These are phyloP conservation scores for Benincasa hispida DNA, from an alignment of 306 rosid genomes.

Conservation along the genomic window DNA sequence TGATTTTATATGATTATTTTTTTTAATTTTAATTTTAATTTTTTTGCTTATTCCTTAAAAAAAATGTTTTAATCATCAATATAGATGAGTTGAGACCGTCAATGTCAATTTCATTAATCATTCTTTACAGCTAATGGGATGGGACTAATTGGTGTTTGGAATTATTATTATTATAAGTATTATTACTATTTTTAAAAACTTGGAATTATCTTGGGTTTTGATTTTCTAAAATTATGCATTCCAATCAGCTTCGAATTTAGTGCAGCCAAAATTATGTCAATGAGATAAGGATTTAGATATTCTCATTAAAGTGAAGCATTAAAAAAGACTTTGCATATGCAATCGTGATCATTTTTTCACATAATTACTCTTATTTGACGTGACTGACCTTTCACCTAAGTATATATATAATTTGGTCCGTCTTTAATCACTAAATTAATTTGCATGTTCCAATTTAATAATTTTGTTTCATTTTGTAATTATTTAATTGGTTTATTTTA, in stretches of 20 bases:
- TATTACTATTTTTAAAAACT: background rate
- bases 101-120: background rate
- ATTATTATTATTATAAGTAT: background rate
- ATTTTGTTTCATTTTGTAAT: no score
- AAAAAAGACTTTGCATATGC: background rate
- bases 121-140: background rate
- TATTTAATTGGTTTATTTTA: no score
- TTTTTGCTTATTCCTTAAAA: no score
- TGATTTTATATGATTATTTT: no score
- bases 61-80: no score
- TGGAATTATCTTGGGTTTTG: background rate
- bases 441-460: no score
- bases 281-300: background rate
- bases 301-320: background rate
- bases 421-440: no score
- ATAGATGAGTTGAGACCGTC: background rate
- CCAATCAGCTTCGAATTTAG: background rate
- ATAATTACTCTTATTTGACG: background rate
- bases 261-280: background rate
- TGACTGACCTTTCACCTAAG: background rate
- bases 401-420: no score
- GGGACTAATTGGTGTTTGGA: background rate
- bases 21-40: no score
- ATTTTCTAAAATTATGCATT: background rate
- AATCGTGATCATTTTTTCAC: background rate